These are phyloP conservation scores for Podila verticillata DNA, from an alignment of 192 early-diverging fungal genomes.

Conservation along the genomic window DNA sequence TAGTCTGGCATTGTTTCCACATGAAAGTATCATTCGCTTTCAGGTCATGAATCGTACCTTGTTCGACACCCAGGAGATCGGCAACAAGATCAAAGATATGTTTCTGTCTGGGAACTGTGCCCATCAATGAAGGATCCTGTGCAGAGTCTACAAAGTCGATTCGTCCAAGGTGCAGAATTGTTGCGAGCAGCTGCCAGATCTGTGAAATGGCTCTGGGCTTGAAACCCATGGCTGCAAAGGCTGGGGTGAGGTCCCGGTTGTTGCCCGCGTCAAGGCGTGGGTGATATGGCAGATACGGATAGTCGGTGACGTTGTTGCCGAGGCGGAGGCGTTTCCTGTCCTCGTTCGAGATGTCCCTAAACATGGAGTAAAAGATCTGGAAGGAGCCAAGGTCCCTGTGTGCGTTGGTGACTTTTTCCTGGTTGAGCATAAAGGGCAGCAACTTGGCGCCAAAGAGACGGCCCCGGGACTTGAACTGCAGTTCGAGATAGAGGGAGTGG, in stretches of 20 bases:
- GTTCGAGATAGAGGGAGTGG: slow-evolving; percentile 84
- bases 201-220: slow-evolving; percentile 74
- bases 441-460: slow-evolving; percentile 85
- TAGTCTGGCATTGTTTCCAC: too few relatives aligned
- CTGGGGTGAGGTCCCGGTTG: slow-evolving; percentile 71
- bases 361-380: slow-evolving; percentile 86
- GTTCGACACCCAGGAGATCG: slow-evolving; percentile 78
- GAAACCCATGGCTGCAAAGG: slow-evolving; percentile 71
- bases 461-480: slow-evolving; percentile 88
- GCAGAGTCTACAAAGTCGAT: slow-evolving; percentile 78
- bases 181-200: slow-evolving; percentile 88
- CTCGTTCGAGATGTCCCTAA: slow-evolving; percentile 71
- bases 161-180: slow-evolving; percentile 91
- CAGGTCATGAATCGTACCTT: slow-evolving; percentile 15
- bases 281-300: slow-evolving; percentile 38
- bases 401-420: slow-evolving; percentile 67
- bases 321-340: slow-evolving; percentile 76
- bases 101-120: slow-evolving; percentile 78
- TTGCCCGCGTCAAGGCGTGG: slow-evolving; percentile 58
- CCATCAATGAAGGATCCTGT: slow-evolving; percentile 72
- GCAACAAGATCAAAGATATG: slow-evolving; percentile 80
- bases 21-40: too few relatives aligned
- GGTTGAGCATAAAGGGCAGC: slow-evolving; percentile 74
- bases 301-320: slow-evolving; percentile 55
- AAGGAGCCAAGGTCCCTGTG: slow-evolving; percentile 69